A percentile compares a stretch with the other conserved stretches of the same genome.
Conservation (phyloP, 1,284 basidiomycete species). For the Malassezia dermatis region DNA sequence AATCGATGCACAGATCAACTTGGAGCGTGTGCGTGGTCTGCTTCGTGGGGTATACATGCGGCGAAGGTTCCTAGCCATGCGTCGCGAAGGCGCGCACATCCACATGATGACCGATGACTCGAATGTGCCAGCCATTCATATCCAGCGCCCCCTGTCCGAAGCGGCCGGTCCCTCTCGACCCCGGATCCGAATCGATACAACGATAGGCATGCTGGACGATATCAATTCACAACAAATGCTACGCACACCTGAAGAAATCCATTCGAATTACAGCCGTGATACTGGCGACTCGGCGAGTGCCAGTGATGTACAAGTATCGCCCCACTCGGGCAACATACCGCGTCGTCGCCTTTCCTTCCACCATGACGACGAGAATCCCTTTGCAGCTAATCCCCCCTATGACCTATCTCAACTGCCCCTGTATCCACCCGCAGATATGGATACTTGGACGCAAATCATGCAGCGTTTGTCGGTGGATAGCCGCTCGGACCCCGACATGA, state of each 20-base stretch:
- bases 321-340: not conserved
- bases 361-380: not conserved
- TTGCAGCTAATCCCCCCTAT: not conserved
- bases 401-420: not conserved
- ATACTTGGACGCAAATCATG: slow-evolving; percentile 13
- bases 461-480: slow-evolving; percentile 11
- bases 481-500: not conserved
- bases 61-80: slow-evolving; percentile 27
- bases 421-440: slow-evolving; percentile 8
- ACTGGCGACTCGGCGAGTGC: slow-evolving; percentile 2
- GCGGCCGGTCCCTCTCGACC: not conserved
- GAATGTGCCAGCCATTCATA: not conserved
- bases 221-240: not conserved
- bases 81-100: slow-evolving; percentile 1
- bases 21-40: slow-evolving; percentile 36
- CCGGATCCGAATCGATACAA: not conserved
- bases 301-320: slow-evolving; percentile 3
- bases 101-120: not conserved
- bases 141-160: not conserved
- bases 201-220: not conserved
- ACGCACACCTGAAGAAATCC: not conserved
- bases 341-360: slow-evolving; percentile 11
- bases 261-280: not conserved
- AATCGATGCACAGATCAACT: slow-evolving; percentile 33
- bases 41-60: slow-evolving; percentile 35